phyloP scores from a whole-genome alignment of 192 early-diverging fungal genomes.

The Coemansia sp. region DNA sequence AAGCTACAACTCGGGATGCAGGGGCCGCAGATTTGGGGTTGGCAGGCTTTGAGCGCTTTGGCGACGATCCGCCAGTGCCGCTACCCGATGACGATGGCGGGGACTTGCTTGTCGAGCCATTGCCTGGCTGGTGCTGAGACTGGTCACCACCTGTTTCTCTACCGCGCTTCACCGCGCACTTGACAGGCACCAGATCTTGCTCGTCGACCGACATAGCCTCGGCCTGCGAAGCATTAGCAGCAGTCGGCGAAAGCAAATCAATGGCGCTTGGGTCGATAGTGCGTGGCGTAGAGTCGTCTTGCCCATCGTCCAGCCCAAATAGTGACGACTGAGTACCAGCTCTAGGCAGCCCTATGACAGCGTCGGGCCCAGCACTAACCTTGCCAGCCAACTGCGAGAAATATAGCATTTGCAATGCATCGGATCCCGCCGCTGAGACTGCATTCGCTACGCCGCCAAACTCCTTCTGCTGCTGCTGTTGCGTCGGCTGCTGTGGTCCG shows the following conservation, averaged over 20 bases:
- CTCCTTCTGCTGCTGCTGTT: not conserved
- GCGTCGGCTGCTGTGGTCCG: conserved; percentile 9
- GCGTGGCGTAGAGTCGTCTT: conserved; percentile 25
- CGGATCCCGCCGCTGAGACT: not conserved
- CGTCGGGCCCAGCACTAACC: conserved; percentile 19
- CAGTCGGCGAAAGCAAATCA: conserved; percentile 13
- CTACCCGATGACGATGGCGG: not conserved
- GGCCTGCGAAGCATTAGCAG: not conserved
- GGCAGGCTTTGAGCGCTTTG: conserved; percentile 5
- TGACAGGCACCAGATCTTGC: not conserved
- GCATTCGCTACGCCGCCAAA: not conserved
- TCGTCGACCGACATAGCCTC: conserved; percentile 10
- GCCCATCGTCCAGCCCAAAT: conserved; percentile 10
- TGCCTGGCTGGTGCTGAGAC: not conserved
- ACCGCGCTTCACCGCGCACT: conserved; percentile 1
- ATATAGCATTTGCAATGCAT: conserved; percentile 52
- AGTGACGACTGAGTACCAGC: conserved; percentile 14
- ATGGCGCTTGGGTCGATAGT: conserved; percentile 53
- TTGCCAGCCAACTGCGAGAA: conserved; percentile 44
- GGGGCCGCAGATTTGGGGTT: not conserved
- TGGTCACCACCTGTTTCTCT: not conserved
- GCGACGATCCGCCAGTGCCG: not conserved
- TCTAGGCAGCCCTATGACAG: conserved; percentile 16
- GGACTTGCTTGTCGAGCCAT: not conserved
- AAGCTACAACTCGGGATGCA: not conserved